These are phyloP conservation scores for Sideroxylon spinosum DNA, from an alignment of 179 eudicot genomes.

Conservation along the genomic window DNA sequence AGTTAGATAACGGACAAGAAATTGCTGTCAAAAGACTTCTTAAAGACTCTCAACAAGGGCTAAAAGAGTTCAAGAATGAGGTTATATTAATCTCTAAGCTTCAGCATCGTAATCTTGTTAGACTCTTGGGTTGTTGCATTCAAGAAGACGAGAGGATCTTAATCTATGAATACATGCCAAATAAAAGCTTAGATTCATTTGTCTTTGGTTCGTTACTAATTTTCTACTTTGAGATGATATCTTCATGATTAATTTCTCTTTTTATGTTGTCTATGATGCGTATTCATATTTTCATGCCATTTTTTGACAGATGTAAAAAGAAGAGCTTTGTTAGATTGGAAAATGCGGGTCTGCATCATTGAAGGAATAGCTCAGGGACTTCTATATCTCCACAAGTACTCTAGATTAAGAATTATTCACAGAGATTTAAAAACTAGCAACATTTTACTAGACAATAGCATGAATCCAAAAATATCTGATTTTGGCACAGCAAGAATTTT, in stretches of 20 bases:
- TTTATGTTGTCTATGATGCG: too few species aligned
- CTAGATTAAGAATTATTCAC: slow-evolving; percentile 25
- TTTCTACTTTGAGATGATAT: not conserved
- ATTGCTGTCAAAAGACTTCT: slow-evolving; percentile 42
- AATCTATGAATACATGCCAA: slow-evolving; percentile 41
- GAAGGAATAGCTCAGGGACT: slow-evolving; percentile 31
- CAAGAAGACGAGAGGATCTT: slow-evolving; percentile 35
- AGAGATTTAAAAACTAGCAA: slow-evolving; percentile 32
- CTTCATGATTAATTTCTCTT: not conserved
- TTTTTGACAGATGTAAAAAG: slow-evolving; percentile 6
- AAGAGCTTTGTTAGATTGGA: slow-evolving; percentile 19
- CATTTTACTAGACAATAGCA: slow-evolving; percentile 16
- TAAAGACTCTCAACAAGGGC: slow-evolving; percentile 40
- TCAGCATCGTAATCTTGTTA: slow-evolving; percentile 47
- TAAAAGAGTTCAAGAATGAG: slow-evolving; percentile 47
- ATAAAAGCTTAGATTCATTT: slow-evolving; percentile 40
- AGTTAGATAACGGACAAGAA: slow-evolving; percentile 27
- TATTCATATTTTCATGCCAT: too few species aligned
- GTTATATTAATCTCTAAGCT: slow-evolving; percentile 36
- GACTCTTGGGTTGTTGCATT: slow-evolving; percentile 39
- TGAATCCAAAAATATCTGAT: slow-evolving; percentile 30
- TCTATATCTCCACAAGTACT: slow-evolving; percentile 28
- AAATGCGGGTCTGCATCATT: slow-evolving; percentile 9
- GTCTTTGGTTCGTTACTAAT: slow-evolving; percentile 29
- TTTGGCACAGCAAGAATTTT: slow-evolving; percentile 32